Evolutionary conservation across 2,329 filamentous ascomycete genomes (phyloP).

Genomic region (Xylaria sp.): DNA sequence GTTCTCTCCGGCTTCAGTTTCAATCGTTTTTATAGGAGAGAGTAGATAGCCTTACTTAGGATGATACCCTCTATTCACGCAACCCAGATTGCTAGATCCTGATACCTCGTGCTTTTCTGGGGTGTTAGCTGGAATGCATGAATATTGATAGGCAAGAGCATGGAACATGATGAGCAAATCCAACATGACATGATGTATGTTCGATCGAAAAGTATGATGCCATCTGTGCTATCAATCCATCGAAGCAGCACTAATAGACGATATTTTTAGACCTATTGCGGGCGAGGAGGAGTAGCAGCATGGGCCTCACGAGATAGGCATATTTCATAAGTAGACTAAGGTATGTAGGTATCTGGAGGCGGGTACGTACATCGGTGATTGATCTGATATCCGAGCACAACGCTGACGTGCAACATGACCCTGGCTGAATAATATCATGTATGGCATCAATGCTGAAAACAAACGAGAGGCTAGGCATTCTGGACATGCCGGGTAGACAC

Average conservation of each 20-base stretch:
- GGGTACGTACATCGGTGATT: constrained; percentile 29
- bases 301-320: constrained; percentile 4
- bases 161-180: neutral
- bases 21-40: neutral
- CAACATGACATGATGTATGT: neutral
- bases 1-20: neutral
- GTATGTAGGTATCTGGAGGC: constrained; percentile 5
- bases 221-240: neutral
- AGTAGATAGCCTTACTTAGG: neutral
- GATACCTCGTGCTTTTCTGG: neutral
- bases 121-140: neutral
- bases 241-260: neutral
- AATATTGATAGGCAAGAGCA: neutral
- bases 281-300: neutral
- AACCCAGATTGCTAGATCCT: neutral
- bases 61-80: neutral
- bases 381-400: constrained; percentile 35
- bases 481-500: neutral
- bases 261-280: neutral
- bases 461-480: constrained; percentile 15
- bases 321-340: neutral
- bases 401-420: constrained; percentile 30
- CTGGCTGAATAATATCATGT: neutral
- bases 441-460: constrained; percentile 7
- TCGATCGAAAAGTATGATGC: neutral